Conservation (phyloP, 306 rosid species). For the Quercus alba region DNA sequence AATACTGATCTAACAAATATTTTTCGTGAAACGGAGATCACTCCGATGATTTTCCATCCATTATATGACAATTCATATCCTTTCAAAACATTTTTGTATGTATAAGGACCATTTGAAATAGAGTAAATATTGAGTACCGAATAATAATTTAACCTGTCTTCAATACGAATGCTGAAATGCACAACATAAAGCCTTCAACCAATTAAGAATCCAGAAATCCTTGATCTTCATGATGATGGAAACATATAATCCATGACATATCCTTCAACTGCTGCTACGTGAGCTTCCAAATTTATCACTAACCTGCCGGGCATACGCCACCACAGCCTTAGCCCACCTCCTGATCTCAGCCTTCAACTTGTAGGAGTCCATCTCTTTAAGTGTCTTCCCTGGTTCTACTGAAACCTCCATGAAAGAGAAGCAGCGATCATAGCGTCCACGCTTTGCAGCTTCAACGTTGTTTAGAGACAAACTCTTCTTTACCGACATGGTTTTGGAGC, state of each 20-base stretch:
- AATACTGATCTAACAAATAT: no score
- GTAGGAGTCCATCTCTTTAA: conserved; percentile 72
- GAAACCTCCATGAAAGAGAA: conserved; percentile 51
- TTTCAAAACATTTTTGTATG: no score
- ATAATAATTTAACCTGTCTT: neutral
- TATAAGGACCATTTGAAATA: no score
- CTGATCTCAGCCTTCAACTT: conserved; percentile 71
- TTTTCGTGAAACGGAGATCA: no score
- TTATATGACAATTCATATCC: no score
- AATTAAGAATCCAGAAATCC: neutral
- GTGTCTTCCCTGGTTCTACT: conserved; percentile 62
- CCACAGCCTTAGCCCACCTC: conserved; percentile 95
- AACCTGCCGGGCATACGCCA: conserved; percentile 81
- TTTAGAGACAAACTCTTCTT: conserved; percentile 67
- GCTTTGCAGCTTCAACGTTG: conserved; percentile 22
- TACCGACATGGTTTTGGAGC: conserved; percentile 53
- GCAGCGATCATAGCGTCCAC: conserved; percentile 39
- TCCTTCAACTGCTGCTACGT: conserved; percentile 12
- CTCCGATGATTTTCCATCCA: no score
- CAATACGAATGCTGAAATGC: neutral
- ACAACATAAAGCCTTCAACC: neutral
- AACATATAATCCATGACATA: neutral
- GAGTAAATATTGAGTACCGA: no score
- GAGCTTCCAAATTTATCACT: conserved; percentile 56
- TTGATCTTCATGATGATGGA: conserved; percentile 1